Evolutionary conservation across 176 grass and related monocot species (phyloP), one percentile per base, ranked within the genome.

Genomic region (Phoenix dactylifera): DNA sequence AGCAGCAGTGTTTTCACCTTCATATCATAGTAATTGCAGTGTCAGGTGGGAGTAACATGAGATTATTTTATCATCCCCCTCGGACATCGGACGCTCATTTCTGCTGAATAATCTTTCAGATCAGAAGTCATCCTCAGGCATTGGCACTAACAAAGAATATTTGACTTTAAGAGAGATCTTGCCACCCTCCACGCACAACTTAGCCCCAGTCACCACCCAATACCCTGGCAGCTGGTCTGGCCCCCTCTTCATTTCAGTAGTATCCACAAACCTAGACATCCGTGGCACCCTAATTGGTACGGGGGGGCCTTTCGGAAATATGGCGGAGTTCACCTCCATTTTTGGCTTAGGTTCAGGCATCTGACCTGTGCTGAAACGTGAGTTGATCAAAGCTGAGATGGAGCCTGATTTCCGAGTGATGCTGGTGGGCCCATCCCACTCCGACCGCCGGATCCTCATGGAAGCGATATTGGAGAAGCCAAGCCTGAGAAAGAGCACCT

Each of bases 131-230:
- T 55, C 35, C 15, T 88, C 81, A 24, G 52, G 74, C 64, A 65
- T 76, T 7, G 72, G 71, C 55, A 89, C 68, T 53, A 95, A 81
- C 82, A 95, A 58, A 59, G 90, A 89, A 60, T 86, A 95, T 79
- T 95, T 95, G 39, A 78, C 79, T 67, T 84, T 89, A 25, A 89
- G 79, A 26, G 73, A 63, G 15, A 95, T 71, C 64, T 86, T 89
- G 52, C 82, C 82, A 67, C 79, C 76, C 4, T 95, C 86, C 16
- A 86, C 35, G 51, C 82, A 89, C 18, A 95, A 76, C 71, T 89
- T 95, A 1, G 82, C 90, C 60, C 90, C 90, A 3, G 90, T 89
- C 32, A 89, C 77, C 52, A 95, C 86, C 90, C 90, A 95, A 24
- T 89, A 89, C 22, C 90, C 90, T 70, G 90, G 86, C 67, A 83